Conservation (phyloP, 805 yeast genomes). For the Candida argentea region DNA sequence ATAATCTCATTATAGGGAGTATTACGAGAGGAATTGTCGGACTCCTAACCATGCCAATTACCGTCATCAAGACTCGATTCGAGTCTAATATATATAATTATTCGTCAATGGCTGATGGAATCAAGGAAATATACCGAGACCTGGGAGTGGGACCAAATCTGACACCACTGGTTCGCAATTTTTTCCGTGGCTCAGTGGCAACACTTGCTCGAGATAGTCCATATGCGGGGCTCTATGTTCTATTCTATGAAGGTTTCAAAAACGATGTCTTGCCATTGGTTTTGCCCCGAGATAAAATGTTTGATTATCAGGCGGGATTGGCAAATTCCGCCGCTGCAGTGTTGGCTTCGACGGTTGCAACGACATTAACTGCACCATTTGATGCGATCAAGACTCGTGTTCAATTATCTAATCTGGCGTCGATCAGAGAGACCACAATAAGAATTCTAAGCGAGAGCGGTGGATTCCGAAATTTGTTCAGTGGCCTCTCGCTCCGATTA, state of each 20-base stretch:
- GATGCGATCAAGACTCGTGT: constrained; percentile 89
- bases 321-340: constrained; percentile 73
- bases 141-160: constrained; percentile 3
- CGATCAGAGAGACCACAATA: constrained; percentile 28
- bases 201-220: constrained; percentile 91
- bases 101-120: constrained; percentile 52
- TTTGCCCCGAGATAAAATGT: constrained; percentile 1
- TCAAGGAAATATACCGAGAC: constrained; percentile 38
- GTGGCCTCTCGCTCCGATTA: constrained; percentile 75
- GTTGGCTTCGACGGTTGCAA: constrained; percentile 67
- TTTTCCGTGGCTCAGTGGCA: constrained; percentile 80
- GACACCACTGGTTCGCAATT: constrained; percentile 43
- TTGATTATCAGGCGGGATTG: constrained; percentile 19
- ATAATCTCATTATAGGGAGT: constrained; percentile 71
- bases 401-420: constrained; percentile 50
- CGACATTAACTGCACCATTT: constrained; percentile 86
- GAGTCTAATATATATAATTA: constrained; percentile 76
- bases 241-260: constrained; percentile 66
- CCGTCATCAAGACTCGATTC: constrained; percentile 79
- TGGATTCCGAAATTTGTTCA: constrained; percentile 53
- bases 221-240: constrained; percentile 85
- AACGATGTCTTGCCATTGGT: constrained; percentile 44
- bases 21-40: constrained; percentile 77
- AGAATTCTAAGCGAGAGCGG: constrained; percentile 36
- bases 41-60: constrained; percentile 85